Evolutionary conservation across 805 yeast species (phyloP), one percentile per base, ranked within the genome.

Genomic region (Brettanomyces bruxellensis): DNA sequence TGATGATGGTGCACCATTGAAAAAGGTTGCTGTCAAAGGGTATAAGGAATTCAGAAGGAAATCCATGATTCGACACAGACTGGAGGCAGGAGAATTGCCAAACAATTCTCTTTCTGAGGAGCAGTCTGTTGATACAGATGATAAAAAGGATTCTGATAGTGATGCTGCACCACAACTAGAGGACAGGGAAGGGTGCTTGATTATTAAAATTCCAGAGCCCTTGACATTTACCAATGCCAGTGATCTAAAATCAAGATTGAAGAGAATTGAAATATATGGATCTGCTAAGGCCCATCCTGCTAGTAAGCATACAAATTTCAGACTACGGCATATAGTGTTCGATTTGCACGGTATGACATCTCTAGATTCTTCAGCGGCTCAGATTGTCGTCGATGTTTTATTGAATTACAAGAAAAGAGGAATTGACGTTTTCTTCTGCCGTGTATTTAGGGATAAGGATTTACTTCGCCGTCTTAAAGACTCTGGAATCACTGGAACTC

Each of bases 131-230:
- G 23, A 18, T 35, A 18, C 7, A 8, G 13, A 35, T 35, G 13
- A n/a, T 35, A n/a, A n/a, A 12, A 8, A 12, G 38, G 38, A 35
- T 28, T 28, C 32, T 35, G 38, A 35, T 35, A n/a, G 23, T n/a
- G 5, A 48, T 7, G 8, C 48, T 3, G 46, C 47, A 11, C 50
- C 55, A 6, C 65, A 57, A 57, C 65, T 57, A 58, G 65, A 73
- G 54, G 75, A 69, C 37, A 68, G 83, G 43, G 86, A 82, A 52
- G 89, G 88, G 0, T 83, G 89, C 46, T 67, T 90, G 34, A 78
- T 88, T 28, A 83, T 89, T 35, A 83, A 82, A 51, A 76, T 89
- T 39, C 89, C 96, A 0, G 96, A 89, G 58, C 95, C 96, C 1
- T 68, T 89, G 49, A 86, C 90, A 4, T 89, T 89, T 63, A 87